Percentiles rank a stretch among this genome's conserved stretches.
Evolutionary conservation across 1,284 basidiomycete species (phyloP).

Genomic region (Phylloboletellus chloephorus): DNA sequence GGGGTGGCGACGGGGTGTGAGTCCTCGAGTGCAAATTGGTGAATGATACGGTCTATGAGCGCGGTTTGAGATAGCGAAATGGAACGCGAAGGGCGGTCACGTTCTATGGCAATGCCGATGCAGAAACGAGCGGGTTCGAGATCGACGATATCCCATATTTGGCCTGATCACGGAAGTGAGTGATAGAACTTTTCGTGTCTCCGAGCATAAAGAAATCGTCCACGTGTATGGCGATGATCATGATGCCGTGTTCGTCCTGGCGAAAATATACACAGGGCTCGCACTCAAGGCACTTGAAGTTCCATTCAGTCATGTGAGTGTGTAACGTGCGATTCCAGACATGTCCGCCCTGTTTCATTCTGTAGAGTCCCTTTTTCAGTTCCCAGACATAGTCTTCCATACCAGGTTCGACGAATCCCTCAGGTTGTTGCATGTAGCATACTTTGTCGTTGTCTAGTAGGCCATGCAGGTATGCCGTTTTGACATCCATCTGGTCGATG

Average conservation of each 20-base stretch:
- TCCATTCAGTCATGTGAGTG: neutral
- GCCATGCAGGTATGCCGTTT: neutral
- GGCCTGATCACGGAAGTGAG: neutral
- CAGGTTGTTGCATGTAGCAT: slow-evolving; percentile 2
- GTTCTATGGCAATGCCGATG: neutral
- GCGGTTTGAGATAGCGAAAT: neutral
- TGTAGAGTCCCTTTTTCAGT: neutral
- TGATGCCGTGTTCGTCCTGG: neutral
- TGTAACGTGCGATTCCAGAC: neutral
- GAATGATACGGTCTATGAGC: neutral
- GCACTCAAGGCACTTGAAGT: neutral
- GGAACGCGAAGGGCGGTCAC: neutral
- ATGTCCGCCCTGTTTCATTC: neutral
- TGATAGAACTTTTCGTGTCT: neutral
- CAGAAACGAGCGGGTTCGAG: neutral
- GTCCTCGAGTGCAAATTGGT: neutral
- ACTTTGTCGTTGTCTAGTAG: neutral
- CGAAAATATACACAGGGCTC: neutral
- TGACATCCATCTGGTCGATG: slow-evolving; percentile 12
- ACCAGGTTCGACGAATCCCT: neutral
- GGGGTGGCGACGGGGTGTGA: neutral
- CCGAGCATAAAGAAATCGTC: slow-evolving; percentile 2
- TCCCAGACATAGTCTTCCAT: neutral
- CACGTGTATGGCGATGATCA: neutral
- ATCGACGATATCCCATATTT: neutral